Conservation (phyloP, 495 filamentous ascomycete genomes). For the Acidomyces sp. region DNA sequence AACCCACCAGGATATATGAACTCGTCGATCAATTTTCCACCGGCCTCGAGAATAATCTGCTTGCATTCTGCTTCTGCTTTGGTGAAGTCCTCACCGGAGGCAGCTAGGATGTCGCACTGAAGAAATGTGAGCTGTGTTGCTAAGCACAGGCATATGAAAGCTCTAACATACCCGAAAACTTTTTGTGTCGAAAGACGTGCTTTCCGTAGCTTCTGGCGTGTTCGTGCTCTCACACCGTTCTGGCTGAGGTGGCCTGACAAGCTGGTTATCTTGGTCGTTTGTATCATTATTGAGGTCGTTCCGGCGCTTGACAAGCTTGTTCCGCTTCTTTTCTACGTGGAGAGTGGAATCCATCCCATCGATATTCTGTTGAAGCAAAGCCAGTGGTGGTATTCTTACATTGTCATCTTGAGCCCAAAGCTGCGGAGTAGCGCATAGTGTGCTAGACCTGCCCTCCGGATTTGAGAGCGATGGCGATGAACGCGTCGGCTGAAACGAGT, state of each 20-base stretch:
- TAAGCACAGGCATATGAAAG: not conserved
- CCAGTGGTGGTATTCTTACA: not conserved
- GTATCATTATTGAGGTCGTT: not conserved
- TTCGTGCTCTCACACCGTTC: not conserved
- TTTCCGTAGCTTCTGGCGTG: not conserved
- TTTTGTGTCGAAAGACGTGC: not conserved
- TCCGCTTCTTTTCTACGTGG: too few species aligned
- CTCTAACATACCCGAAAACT: not conserved
- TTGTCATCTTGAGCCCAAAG: not conserved
- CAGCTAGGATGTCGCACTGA: not conserved
- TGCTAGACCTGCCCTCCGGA: not conserved
- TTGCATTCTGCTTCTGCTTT: not conserved
- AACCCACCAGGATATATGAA: not conserved
- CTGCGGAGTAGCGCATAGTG: not conserved
- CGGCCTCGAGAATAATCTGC: not conserved
- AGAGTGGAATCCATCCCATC: not conserved
- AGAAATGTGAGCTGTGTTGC: not conserved
- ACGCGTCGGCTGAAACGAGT: slow-evolving; percentile 2
- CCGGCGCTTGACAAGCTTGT: not conserved
- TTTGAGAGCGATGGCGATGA: not conserved
- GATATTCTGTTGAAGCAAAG: not conserved
- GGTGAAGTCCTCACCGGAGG: not conserved
- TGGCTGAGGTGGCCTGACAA: not conserved
- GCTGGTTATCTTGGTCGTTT: not conserved
- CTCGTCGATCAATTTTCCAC: not conserved